phyloP scores from a whole-genome alignment of 345 rosid species.

The Melastoma malabathricum region DNA sequence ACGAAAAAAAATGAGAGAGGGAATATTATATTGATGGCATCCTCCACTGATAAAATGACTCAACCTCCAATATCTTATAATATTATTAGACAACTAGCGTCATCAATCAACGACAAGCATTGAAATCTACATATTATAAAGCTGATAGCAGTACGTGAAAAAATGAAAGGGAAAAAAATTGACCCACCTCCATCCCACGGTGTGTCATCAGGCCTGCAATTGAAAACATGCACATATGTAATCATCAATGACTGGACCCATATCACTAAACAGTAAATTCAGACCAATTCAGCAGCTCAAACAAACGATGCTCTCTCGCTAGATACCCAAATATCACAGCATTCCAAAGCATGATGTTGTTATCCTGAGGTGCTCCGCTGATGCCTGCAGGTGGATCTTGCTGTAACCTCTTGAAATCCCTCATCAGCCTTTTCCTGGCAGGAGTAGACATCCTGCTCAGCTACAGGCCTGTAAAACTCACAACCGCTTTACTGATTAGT shows the following conservation, averaged over 20 bases:
- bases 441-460: conserved; percentile 30
- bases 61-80: too few relatives aligned
- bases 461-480: conserved; percentile 5
- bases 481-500: too few relatives aligned
- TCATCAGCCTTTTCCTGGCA: conserved; percentile 48
- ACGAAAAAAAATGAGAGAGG: too few relatives aligned
- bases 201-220: conserved; percentile 63
- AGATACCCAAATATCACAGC: conserved; percentile 42
- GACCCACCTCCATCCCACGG: conserved; percentile 83
- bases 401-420: conserved; percentile 53
- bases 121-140: background rate
- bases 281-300: too few relatives aligned
- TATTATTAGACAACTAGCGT: too few relatives aligned
- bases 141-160: background rate
- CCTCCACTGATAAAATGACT: too few relatives aligned
- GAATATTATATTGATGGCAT: too few relatives aligned
- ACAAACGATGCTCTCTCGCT: background rate
- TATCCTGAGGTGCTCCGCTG: conserved; percentile 46
- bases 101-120: background rate
- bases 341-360: conserved; percentile 53
- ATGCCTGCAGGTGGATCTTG: conserved; percentile 48
- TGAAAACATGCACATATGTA: conserved; percentile 8
- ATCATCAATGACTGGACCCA: background rate
- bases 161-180: background rate
- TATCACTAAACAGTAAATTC: background rate